Evolutionary conservation across 768 basidiomycete species (phyloP).

Genomic region (Cubamyces lactineus): DNA sequence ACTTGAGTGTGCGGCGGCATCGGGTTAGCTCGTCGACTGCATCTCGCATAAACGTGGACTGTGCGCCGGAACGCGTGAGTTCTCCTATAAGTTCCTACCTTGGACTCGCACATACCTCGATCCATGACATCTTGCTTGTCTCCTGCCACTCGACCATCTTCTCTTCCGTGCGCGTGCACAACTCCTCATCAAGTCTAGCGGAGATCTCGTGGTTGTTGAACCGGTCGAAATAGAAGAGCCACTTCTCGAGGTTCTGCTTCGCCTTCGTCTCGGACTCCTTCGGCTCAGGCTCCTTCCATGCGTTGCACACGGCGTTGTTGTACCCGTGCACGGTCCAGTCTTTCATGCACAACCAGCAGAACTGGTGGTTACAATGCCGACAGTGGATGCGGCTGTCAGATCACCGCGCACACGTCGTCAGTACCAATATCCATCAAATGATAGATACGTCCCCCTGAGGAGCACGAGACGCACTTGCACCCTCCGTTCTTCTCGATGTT

Average conservation of each 20-base stretch:
- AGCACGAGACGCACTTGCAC: conserved; percentile 81
- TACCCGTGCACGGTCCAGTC: conserved; percentile 27
- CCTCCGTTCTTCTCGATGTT: conserved; percentile 99
- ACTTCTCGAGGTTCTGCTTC: conserved; percentile 34
- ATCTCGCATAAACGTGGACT: conserved; percentile 87
- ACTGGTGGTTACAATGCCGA: conserved; percentile 96
- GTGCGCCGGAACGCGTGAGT: background rate
- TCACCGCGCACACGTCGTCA: background rate
- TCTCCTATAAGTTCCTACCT: background rate
- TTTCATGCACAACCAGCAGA: conserved; percentile 99
- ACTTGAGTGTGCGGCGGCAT: conserved; percentile 94
- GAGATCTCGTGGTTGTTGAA: conserved; percentile 99
- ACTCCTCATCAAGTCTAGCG: conserved; percentile 87
- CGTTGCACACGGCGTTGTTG: conserved; percentile 38
- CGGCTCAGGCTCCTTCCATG: conserved; percentile 81
- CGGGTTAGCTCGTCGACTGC: conserved; percentile 90
- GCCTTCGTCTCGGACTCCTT: conserved; percentile 42
- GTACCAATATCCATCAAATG: background rate
- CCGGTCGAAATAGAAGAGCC: conserved; percentile 84
- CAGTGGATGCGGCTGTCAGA: conserved; percentile 91
- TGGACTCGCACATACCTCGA: conserved; percentile 67
- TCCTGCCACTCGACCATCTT: conserved; percentile 99
- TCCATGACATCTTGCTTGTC: conserved; percentile 91
- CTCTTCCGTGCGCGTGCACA: conserved; percentile 95
- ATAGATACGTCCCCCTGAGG: background rate